Percentiles rank a stretch among this genome's conserved stretches.
Conservation (phyloP, 495 filamentous ascomycete genomes). For the Lasiosphaeris hirsuta region DNA sequence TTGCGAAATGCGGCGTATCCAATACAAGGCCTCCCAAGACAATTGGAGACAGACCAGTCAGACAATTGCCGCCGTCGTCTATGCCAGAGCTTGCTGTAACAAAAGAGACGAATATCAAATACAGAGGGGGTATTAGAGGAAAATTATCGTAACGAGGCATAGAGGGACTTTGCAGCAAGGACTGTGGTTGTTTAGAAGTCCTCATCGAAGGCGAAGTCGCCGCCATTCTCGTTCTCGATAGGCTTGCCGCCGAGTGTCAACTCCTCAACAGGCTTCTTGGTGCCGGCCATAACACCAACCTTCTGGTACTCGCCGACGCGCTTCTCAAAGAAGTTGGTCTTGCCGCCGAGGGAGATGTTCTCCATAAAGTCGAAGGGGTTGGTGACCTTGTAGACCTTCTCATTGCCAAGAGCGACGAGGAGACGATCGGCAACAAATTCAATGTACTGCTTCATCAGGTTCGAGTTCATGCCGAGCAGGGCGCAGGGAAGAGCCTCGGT, state of each 20-base stretch:
- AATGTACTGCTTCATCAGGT: slow-evolving; percentile 98
- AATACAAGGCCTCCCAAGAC: slow-evolving; percentile 7
- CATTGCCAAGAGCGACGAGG: slow-evolving; percentile 84
- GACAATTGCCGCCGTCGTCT: slow-evolving; percentile 16
- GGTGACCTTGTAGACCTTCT: slow-evolving; percentile 84
- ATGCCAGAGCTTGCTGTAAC: slow-evolving; percentile 27
- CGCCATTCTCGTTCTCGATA: slow-evolving; percentile 59
- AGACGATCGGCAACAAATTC: slow-evolving; percentile 98
- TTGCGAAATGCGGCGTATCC: slow-evolving; percentile 19
- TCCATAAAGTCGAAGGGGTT: slow-evolving; percentile 99
- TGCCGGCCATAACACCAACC: slow-evolving; percentile 95
- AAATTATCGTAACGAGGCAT: slow-evolving; percentile 15
- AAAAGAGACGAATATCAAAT: slow-evolving; percentile 3
- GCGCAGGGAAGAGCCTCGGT: slow-evolving; percentile 89
- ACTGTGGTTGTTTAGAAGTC: slow-evolving; percentile 69
- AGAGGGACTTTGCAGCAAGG: slow-evolving; percentile 3
- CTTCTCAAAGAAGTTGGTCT: slow-evolving; percentile 99
- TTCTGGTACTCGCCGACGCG: slow-evolving; percentile 99
- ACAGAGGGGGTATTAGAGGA: slow-evolving; percentile 22
- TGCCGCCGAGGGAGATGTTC: slow-evolving; percentile 95
- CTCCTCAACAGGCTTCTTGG: slow-evolving; percentile 67
- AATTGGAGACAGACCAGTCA: background rate
- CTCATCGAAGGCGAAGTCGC: slow-evolving; percentile 91
- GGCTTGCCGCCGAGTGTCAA: slow-evolving; percentile 37
- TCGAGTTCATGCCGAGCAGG: slow-evolving; percentile 95